Evolutionary conservation across 306 rosid species (phyloP).

Genomic region (Pterocarpus macrocarpus): DNA sequence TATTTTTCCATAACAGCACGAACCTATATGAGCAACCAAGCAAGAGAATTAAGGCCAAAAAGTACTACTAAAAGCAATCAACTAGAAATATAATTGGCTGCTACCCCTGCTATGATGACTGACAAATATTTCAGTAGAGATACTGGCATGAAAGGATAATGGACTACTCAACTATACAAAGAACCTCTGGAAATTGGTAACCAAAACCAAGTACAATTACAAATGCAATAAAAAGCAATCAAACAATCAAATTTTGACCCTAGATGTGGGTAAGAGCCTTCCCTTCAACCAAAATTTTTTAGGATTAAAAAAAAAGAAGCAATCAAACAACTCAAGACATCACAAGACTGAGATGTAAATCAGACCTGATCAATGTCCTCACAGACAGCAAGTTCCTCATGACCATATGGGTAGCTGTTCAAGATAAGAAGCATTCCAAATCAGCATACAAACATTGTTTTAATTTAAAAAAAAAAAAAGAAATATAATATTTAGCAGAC

Average conservation of each 20-base stretch:
- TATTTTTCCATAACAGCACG: constrained; percentile 92
- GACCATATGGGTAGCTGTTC: constrained; percentile 91
- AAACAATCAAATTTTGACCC: too few species aligned
- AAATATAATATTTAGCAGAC: constrained; percentile 23
- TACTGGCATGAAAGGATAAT: constrained; percentile 10
- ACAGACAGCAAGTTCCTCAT: constrained; percentile 92
- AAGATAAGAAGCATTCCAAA: constrained; percentile 41
- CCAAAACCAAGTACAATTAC: not conserved
- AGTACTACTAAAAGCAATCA: constrained; percentile 15
- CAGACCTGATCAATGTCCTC: constrained; percentile 98
- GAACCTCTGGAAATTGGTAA: constrained; percentile 14
- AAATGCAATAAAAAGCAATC: too few species aligned
- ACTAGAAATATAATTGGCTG: constrained; percentile 9
- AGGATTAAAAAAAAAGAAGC: not conserved
- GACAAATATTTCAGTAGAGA: constrained; percentile 21
- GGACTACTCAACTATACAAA: constrained; percentile 6
- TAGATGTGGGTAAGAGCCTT: too few species aligned
- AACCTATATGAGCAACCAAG: constrained; percentile 64
- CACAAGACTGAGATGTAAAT: constrained; percentile 38
- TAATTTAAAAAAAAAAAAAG: not conserved
- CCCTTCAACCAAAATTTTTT: too few species aligned
- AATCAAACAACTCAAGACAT: constrained; percentile 5
- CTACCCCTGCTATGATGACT: not conserved
- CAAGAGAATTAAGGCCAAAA: constrained; percentile 24
- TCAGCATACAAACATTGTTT: constrained; percentile 9